phyloP scores from a whole-genome alignment of 2,329 filamentous ascomycete species.

The Diplocarpon mali region DNA sequence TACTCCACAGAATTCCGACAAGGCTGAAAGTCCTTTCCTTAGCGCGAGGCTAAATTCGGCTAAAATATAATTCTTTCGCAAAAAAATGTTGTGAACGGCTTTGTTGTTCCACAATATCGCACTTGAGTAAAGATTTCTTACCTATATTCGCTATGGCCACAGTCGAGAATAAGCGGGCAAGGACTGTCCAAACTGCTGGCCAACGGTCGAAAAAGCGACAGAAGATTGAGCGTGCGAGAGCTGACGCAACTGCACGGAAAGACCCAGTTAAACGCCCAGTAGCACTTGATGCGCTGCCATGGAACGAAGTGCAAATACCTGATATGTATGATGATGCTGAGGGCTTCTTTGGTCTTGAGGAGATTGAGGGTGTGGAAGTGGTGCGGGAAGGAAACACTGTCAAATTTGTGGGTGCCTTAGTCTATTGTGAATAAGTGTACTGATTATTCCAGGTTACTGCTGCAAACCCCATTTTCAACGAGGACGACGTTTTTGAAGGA shows the following conservation, averaged over 20 bases:
- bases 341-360: slow-evolving; percentile 84
- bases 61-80: slow-evolving; percentile 4
- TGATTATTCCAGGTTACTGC: slow-evolving; percentile 22
- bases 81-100: slow-evolving; percentile 7
- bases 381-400: slow-evolving; percentile 51
- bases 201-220: slow-evolving; percentile 26
- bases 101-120: too few species aligned
- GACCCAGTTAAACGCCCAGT: slow-evolving; percentile 30
- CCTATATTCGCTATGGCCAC: slow-evolving; percentile 17
- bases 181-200: slow-evolving; percentile 16
- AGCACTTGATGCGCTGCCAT: slow-evolving; percentile 39
- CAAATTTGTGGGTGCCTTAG: slow-evolving; percentile 39
- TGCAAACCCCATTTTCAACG: slow-evolving; percentile 22
- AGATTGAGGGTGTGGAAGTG: slow-evolving; percentile 86
- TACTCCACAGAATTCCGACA: slow-evolving; percentile 3
- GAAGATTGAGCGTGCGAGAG: slow-evolving; percentile 22
- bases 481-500: slow-evolving; percentile 52
- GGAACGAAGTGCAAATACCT: slow-evolving; percentile 53
- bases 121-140: too few species aligned
- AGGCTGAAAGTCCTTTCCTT: slow-evolving; percentile 19
- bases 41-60: slow-evolving; percentile 12
- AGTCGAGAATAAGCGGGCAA: slow-evolving; percentile 20
- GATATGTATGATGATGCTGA: slow-evolving; percentile 81
- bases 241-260: slow-evolving; percentile 2
- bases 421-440: neutral